A percentile compares a stretch with the other conserved stretches of the same genome.
Evolutionary conservation across 345 rosid species (phyloP).

Genomic region (Eucalyptus camaldulensis): DNA sequence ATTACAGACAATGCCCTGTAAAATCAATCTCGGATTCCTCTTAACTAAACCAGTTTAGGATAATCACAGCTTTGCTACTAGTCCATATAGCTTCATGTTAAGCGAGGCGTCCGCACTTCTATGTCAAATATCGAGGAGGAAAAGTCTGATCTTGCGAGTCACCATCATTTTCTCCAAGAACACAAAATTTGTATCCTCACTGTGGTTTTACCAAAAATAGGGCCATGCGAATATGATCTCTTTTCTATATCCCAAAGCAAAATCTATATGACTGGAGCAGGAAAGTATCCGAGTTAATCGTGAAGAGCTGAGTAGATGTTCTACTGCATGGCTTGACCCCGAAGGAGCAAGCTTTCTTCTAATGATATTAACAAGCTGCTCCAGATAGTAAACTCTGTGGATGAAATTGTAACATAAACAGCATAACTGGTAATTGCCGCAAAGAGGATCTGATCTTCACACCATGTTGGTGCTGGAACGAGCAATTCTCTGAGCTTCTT

Average conservation of each 20-base stretch:
- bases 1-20: not conserved
- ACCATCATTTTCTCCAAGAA: not conserved
- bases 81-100: not conserved
- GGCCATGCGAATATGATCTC: not conserved
- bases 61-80: not conserved
- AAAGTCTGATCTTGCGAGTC: not conserved
- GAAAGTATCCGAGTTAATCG: not conserved
- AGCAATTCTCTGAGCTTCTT: slow-evolving; percentile 77
- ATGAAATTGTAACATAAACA: not conserved
- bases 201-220: not conserved
- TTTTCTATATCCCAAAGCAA: not conserved
- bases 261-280: not conserved
- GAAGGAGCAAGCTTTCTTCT: not conserved
- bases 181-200: not conserved
- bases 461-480: slow-evolving; percentile 32
- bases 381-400: not conserved
- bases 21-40: not conserved
- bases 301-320: not conserved
- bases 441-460: not conserved
- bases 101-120: not conserved
- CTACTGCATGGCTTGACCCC: not conserved
- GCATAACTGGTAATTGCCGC: not conserved
- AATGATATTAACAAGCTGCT: not conserved
- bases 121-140: not conserved
- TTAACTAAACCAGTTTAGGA: not conserved